Base-by-base conservation (phyloP, 306 rosid species). In the Ziziphus jujuba region DNA sequence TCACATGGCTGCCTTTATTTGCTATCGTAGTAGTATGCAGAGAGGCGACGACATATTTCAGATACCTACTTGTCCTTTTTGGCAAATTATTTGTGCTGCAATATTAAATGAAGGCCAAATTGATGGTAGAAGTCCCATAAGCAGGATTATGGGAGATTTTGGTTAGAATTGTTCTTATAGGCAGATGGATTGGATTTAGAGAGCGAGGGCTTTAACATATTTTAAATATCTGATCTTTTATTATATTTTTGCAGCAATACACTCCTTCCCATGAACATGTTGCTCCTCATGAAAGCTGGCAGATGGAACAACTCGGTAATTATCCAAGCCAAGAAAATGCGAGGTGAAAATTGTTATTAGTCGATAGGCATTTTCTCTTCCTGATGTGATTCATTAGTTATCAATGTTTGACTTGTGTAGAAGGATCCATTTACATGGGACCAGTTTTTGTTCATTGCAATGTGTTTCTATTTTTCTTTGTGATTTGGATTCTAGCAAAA, bases 231-330 rank as follows among this genome's bases (percentile, higher is more conserved):
- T 53, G 35, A 71, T 58, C 64, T 66, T 72, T 81, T 56, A 47
- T 63, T 61, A 13, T 36, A 22, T 44, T 85, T 75, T 73, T 75
- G 72, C 95, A 92, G 98, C 81, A 87, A 71, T 88, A 89, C 51
- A 78, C 70, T 73, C 96, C 98, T 72, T 83, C 84, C 40, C 81
- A 85, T 68, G 81, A 81, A 52, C 79, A 85, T 48, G 85, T 85
- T 22, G 89, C 98, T 56, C 66, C 96, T 60, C 87, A 79, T 65
- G 96, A 87, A 76, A 87, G 86, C 95, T 92, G 98, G 98, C 77
- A 87, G 87, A 79, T 49, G 87, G 86, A 89, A 70, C 89, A 82
- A 61, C 81, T 85, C 52, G 96, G 86, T 17, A 73, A 80, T 69
- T 79, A 82, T 77, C 79, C 81, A 44, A 77, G 84, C 61, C 80